Evolutionary conservation across 2,329 filamentous ascomycete genomes (phyloP), one percentile per base, ranked within the genome.

Genomic region (Ophiostoma novo-ulmi): DNA sequence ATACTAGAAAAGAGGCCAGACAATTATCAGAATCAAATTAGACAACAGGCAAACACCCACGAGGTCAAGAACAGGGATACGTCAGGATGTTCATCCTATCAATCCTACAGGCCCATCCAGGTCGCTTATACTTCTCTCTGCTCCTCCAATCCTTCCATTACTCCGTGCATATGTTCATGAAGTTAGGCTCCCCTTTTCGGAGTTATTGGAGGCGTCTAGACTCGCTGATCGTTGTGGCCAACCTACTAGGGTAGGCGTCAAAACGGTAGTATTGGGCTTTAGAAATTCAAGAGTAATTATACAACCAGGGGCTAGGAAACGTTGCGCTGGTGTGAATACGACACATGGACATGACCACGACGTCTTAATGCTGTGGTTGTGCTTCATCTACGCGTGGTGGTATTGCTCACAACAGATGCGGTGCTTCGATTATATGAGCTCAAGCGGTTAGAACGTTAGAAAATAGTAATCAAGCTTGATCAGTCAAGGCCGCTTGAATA

Each of bases 221-320:
- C 52, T 58, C 22, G 52, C 11, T 26, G 52, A 58, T 58, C n/a
- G n/a, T 26, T 14, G 39, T 17, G 5, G 11, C 22, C 52, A 58
- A 26, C 22, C 3, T 5, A 10, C n/a, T 10, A 26, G 52, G 52
- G 22, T 5, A 48, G 13, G 5, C 52, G 7, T n/a, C 26, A 7
- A n/a, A n/a, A 48, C 17, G 8, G 44, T 48, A 8, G 44, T 20
- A 48, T 48, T 11, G 5, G 5, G 44, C 44, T 20, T 20, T 31
- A 31, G 17, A 8, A 17, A 48, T n/a, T 48, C 20, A 17, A 48
- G 17, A 20, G 31, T 31, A 31, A 31, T 31, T 20, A 48, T 3
- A 58, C 22, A 58, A 26, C 22, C 52, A 58, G 52, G 52, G 52
- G 26, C 58, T 26, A 31, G 58, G 58, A 63, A 58, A 63, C 58